Percentiles rank a stretch among this genome's conserved stretches.
These are phyloP conservation scores for Thymus quinquecostatus DNA, from an alignment of 257 asterid species.

Conservation along the genomic window DNA sequence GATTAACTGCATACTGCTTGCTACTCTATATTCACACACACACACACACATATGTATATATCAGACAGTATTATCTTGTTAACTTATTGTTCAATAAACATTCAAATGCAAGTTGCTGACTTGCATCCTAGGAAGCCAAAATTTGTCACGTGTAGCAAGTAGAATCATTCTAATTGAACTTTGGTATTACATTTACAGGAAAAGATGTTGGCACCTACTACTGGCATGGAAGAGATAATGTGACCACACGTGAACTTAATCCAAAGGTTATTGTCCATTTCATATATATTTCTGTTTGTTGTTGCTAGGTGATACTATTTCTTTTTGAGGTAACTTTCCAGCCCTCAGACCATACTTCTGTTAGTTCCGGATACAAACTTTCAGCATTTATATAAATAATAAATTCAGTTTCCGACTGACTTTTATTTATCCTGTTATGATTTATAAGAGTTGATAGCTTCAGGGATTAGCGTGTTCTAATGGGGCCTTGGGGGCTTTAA, in stretches of 20 bases:
- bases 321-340: conserved; percentile 9
- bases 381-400: background rate
- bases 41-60: background rate
- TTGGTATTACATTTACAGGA: conserved; percentile 53
- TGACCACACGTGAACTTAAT: conserved; percentile 76
- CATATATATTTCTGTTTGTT: conserved; percentile 21
- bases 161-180: conserved; percentile 15
- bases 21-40: background rate
- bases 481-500: background rate
- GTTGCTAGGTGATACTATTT: conserved; percentile 12
- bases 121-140: conserved; percentile 25
- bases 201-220: conserved; percentile 68
- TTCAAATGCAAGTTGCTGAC: conserved; percentile 16
- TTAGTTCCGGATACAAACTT: background rate
- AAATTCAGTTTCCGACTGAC: conserved; percentile 7
- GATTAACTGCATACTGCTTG: conserved; percentile 15
- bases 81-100: conserved; percentile 10
- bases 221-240: conserved; percentile 96
- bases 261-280: conserved; percentile 71
- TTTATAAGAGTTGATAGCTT: background rate
- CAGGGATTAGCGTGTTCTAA: background rate
- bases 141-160: conserved; percentile 28
- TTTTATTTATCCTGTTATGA: conserved; percentile 9
- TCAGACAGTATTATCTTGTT: conserved; percentile 2
- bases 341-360: background rate